Evolutionary conservation across 768 basidiomycete species (phyloP).

Genomic region (Lentinula boryana): DNA sequence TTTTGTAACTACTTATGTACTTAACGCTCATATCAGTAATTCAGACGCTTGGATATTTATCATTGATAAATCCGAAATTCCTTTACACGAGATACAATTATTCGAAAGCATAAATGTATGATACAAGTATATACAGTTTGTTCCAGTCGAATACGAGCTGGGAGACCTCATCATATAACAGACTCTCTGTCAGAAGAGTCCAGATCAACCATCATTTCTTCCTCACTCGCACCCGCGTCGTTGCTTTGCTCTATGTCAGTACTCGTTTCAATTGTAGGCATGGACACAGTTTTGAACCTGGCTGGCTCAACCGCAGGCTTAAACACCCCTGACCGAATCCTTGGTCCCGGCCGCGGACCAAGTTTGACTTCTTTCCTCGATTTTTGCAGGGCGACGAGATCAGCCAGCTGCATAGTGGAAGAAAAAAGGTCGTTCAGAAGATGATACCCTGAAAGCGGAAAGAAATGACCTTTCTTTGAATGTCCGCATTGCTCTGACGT

Average conservation of each 20-base stretch:
- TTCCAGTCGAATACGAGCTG: too few species aligned
- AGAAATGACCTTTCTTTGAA: slow-evolving; percentile 53
- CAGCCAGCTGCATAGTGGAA: slow-evolving; percentile 39
- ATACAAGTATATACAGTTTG: too few species aligned
- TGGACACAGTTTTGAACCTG: slow-evolving; percentile 3
- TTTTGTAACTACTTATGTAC: too few species aligned
- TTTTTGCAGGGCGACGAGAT: slow-evolving; percentile 45
- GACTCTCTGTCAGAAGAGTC: not conserved
- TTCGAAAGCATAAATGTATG: too few species aligned
- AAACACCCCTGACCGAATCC: slow-evolving; percentile 55
- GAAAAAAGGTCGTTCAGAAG: not conserved
- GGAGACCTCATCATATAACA: too few species aligned
- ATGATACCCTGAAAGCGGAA: not conserved
- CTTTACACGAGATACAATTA: too few species aligned
- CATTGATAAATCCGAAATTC: too few species aligned
- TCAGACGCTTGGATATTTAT: too few species aligned
- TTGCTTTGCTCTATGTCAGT: not conserved
- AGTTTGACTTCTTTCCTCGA: slow-evolving; percentile 50
- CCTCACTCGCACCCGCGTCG: not conserved
- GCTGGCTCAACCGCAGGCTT: slow-evolving; percentile 25
- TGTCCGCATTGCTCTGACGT: slow-evolving; percentile 29
- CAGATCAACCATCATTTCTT: not conserved
- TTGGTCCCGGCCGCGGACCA: slow-evolving; percentile 58
- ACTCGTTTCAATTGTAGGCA: not conserved
- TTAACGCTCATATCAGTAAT: too few species aligned